Evolutionary conservation across 768 basidiomycete genomes (phyloP), one percentile per base, ranked within the genome.

Genomic region (Mycena crocata): DNA sequence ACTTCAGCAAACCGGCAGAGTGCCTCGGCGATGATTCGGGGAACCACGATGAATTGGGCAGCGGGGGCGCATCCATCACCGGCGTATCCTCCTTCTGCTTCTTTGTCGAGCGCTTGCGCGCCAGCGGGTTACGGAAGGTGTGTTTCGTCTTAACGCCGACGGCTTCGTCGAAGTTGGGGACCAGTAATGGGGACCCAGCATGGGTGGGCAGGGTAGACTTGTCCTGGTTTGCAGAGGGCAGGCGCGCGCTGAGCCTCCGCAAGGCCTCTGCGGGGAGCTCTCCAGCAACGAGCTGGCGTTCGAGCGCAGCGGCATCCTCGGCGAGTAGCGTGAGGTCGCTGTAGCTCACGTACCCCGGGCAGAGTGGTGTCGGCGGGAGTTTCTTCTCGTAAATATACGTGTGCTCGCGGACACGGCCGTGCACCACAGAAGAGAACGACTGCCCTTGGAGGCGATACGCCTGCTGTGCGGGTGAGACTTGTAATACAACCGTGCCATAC

Each of bases 351-450:
- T 31, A 44, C 14, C 17, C 34, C 6, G 57, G 62, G 19, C 34
- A 42, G 13, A 34, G 46, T 31, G 60, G 64, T 1, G 65, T 50
- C 23, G 69, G 62, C 19, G 69, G 64, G 13, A 64, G 61, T 5
- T 35, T 57, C 40, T 66, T 70, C 23, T 63, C 46, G 42, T 8
- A 13, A 19, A 10, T 19, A 30, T 48, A 45, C 7, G 31, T 15
- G 45, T 35, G n/a, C 7, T 66, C 69, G 31, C 60, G 64, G 7
- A 62, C 50, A 30, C 61, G 63, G 13, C 24, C 17, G 39, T 67
- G 46, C 26, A 70, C 65, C n/a, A 70, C 57, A 35, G 54, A 52
- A 7, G 65, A 60, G 64, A 66, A 62, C 19, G 68, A 39, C 19
- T 61, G 62, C 24, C 52, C 48, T 49, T 60, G 49, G n/a, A 12